Base-by-base conservation (phyloP, 169 alveolate species). In the Miamiensis avidus region DNA sequence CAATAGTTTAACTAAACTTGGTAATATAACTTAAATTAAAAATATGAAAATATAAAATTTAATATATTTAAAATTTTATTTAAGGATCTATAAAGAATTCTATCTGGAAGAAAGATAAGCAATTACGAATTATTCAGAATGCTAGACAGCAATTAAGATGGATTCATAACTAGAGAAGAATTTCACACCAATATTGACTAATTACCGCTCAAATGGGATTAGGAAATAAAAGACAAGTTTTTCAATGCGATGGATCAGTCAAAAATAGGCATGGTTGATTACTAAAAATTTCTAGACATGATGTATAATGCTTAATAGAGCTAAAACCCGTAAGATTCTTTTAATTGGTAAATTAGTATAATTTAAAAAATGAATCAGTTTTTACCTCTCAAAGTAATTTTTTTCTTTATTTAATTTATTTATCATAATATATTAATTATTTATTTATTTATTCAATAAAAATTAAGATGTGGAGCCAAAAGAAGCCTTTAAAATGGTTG, bases 401-500 rank as follows among this genome's bases (percentile, higher is more conserved):
- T n/a, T n/a, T n/a, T n/a, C n/a, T n/a, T n/a, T n/a, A n/a, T n/a
- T 92, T 1, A 84, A 49, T 49, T 49, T 11, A 49, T 11, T 49
- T 49, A 49, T 11, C 4, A 11, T 49, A 49, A 11, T 49, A 4
- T 49, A 49, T 49, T 49, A 11, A 49, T 49, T 11, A 49, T 49
- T 49, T 49, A 11, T 11, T 49, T 11, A 49, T 11, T 11, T 11
- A 49, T 49, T 11, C 4, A 11, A 11, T 49, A 11, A 49, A 49
- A 49, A 11, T 49, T 4, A 11, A 49, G 69, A 49, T 49, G 69
- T 49, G 20, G 4, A 93, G 11, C 69, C 86, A 33, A 93, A 92
- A 34, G 95, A 92, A 78, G 95, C 91, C 25, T 89, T 92, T 65
- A 87, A 91, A 81, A 75, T 89, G 28, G 88, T 92, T 74, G 95